Conservation (phyloP, 2,329 filamentous ascomycete genomes). For the Coleophoma eucalyptorum region DNA sequence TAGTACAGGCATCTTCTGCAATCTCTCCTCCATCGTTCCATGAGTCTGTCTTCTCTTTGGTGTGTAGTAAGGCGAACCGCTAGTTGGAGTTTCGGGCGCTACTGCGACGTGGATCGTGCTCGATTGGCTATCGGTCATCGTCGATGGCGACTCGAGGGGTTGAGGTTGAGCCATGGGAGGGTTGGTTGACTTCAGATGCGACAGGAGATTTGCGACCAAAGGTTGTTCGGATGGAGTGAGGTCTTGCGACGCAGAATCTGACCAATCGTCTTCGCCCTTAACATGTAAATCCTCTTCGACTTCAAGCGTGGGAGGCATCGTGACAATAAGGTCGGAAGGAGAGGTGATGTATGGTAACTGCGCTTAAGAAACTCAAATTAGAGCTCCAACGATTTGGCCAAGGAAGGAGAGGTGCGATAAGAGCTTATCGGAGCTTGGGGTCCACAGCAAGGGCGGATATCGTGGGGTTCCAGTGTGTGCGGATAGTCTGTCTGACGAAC, state of each 20-base stretch:
- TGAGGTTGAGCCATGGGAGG: slow-evolving; percentile 7
- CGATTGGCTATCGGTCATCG: slow-evolving; percentile 5
- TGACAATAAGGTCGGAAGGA: slow-evolving; percentile 3
- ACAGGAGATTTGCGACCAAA: slow-evolving; percentile 13
- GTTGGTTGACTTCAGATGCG: slow-evolving; percentile 13
- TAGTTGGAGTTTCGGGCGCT: not conserved
- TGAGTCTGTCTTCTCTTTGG: slow-evolving; percentile 7
- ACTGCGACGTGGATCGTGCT: slow-evolving; percentile 1
- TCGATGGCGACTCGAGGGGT: slow-evolving; percentile 21
- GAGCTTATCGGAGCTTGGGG: not conserved
- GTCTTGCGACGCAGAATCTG: slow-evolving; percentile 7
- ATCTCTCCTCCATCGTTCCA: slow-evolving; percentile 25
- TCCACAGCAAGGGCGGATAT: too few relatives aligned
- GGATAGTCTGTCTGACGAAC: too few relatives aligned
- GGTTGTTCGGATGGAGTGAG: slow-evolving; percentile 11
- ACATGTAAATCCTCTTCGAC: slow-evolving; percentile 16
- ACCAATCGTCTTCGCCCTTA: slow-evolving; percentile 18
- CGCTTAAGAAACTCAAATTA: not conserved
- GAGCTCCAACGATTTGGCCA: not conserved
- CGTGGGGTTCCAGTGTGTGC: too few relatives aligned
- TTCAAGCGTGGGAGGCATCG: slow-evolving; percentile 17
- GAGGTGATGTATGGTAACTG: not conserved
- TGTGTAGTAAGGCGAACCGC: slow-evolving; percentile 4
- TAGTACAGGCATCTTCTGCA: slow-evolving; percentile 24
- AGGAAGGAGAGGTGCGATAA: not conserved